Percentiles rank a stretch among this genome's conserved stretches.
Conservation (phyloP, 345 rosid genomes). For the Brassica incana region DNA sequence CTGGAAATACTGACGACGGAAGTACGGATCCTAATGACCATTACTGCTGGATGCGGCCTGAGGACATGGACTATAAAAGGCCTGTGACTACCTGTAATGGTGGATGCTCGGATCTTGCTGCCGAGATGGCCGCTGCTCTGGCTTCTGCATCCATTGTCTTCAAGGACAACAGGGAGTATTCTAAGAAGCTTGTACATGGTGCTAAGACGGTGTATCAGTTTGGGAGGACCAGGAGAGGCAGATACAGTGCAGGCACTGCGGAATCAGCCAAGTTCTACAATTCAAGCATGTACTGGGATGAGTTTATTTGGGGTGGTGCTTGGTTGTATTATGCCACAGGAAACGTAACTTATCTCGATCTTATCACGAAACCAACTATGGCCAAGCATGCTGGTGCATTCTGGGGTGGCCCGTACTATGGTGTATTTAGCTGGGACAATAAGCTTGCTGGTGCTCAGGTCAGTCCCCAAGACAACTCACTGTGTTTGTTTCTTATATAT, state of each 20-base stretch:
- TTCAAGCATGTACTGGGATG: slow-evolving; percentile 91
- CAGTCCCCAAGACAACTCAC: slow-evolving; percentile 22
- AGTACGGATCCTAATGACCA: slow-evolving; percentile 73
- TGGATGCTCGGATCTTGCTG: slow-evolving; percentile 90
- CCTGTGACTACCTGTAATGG: slow-evolving; percentile 64
- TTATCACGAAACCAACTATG: slow-evolving; percentile 68
- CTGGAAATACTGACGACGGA: slow-evolving; percentile 83
- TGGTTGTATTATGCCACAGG: slow-evolving; percentile 98
- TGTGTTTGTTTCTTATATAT: slow-evolving; percentile 15
- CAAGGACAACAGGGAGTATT: slow-evolving; percentile 89
- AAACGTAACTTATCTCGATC: slow-evolving; percentile 65
- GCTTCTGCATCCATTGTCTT: slow-evolving; percentile 96
- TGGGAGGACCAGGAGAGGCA: slow-evolving; percentile 69
- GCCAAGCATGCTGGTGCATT: slow-evolving; percentile 94
- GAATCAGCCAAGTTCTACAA: slow-evolving; percentile 76
- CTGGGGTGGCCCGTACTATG: slow-evolving; percentile 85
- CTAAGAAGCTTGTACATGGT: slow-evolving; percentile 91
- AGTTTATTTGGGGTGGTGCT: slow-evolving; percentile 90
- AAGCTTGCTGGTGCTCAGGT: slow-evolving; percentile 98
- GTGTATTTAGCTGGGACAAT: slow-evolving; percentile 98
- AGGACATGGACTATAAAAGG: slow-evolving; percentile 86
- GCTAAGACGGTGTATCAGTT: slow-evolving; percentile 72
- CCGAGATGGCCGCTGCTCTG: slow-evolving; percentile 95
- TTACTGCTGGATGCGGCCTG: slow-evolving; percentile 99
- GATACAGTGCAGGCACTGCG: slow-evolving; percentile 68